Evolutionary conservation across 257 asterid species (phyloP), one percentile per base, ranked within the genome.

Genomic region (Apocynum venetum): DNA sequence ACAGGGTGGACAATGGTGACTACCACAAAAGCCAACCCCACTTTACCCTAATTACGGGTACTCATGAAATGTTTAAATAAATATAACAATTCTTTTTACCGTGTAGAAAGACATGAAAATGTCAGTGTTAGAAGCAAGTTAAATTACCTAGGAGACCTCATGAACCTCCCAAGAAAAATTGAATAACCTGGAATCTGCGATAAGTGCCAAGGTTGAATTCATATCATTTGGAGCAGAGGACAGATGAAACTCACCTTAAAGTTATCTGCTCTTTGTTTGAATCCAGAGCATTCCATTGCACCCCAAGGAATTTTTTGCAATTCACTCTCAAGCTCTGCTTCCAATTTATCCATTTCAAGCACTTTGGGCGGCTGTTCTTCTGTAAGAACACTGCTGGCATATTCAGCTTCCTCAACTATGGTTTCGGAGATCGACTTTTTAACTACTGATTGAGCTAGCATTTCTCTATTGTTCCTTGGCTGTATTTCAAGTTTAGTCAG

Each of bases 321-420:
- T 69, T 90, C 93, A 2, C 77, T 78, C 59, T 85, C 85, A 0
- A 90, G 85, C 79, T 88, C 91, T 8, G 90, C 87, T 82, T 85
- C 91, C 60, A 90, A 80, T 80, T 80, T 87, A 84, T 88, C 88
- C 88, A 90, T 81, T 78, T 86, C 91, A 78, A 85, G 56, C 19
- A 80, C 85, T 55, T 88, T 89, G 7, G 85, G 87, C 68, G 51
- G 82, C 79, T 61, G 86, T 53, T 86, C 87, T 64, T 84, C 90
- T 9, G 80, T 89, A 52, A 83, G 60, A 70, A 70, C 86, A 53
- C 85, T 82, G 65, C 84, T 86, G 19, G 78, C 71, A 56, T 80
- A 83, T 75, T 84, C 87, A 68, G 83, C 89, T 77, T 85, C 89
- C 77, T 19, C 81, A 0, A 65, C 80, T 25, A 36, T 71, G 49